Evolutionary conservation across 495 filamentous ascomycete genomes (phyloP).

Genomic region (Lasiosphaeria ovina): DNA sequence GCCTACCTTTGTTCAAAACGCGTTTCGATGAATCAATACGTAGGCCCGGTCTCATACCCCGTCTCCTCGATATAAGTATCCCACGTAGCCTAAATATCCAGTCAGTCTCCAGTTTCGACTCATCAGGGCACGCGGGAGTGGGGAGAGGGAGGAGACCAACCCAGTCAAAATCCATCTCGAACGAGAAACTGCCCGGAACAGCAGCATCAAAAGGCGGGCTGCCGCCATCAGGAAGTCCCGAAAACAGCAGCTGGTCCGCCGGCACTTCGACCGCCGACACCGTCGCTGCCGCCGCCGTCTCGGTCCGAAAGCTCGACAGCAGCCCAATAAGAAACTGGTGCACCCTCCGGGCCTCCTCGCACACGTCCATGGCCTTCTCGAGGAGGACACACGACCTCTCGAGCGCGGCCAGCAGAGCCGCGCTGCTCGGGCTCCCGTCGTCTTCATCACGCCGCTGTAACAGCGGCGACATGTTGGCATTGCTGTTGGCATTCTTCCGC

Average conservation of each 20-base stretch:
- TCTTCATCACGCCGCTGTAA: too few species aligned
- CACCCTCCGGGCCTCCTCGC: conserved; percentile 1
- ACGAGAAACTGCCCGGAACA: background rate
- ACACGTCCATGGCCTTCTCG: background rate
- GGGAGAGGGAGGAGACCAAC: background rate
- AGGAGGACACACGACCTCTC: conserved; percentile 3
- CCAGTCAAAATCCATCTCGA: background rate
- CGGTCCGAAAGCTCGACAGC: background rate
- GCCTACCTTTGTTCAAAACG: too few species aligned
- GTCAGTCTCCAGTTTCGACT: background rate
- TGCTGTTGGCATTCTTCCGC: too few species aligned
- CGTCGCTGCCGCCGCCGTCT: background rate
- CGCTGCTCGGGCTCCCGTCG: background rate
- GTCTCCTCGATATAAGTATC: background rate
- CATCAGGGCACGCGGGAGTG: background rate
- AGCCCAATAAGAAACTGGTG: background rate
- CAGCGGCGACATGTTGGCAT: too few species aligned
- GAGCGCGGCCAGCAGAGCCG: background rate
- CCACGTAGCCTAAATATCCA: background rate
- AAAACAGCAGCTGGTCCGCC: background rate
- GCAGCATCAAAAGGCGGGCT: too few species aligned
- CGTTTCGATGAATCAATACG: background rate
- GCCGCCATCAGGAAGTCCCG: background rate
- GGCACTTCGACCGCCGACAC: background rate
- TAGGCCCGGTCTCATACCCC: background rate